A percentile compares a stretch with the other conserved stretches of the same genome.
These are phyloP conservation scores for Coniochaeta sp. DNA, from an alignment of 2,329 filamentous ascomycete species.

Conservation along the genomic window DNA sequence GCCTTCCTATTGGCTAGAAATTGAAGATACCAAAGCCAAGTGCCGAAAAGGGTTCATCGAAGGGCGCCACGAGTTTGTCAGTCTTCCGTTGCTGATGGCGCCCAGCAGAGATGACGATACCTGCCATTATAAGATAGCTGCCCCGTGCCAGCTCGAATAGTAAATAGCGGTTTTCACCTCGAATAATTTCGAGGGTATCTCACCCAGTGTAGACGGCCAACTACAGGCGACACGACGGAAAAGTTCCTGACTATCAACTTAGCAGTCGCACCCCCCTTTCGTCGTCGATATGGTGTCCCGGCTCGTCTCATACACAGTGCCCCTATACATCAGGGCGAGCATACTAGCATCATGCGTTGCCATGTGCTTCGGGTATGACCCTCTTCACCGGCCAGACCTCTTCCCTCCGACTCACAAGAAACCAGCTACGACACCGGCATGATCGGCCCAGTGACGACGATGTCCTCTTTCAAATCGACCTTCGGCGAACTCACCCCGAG, in stretches of 20 bases:
- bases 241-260: not conserved
- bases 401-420: not conserved
- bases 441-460: constrained; percentile 53
- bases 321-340: constrained; percentile 10
- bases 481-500: constrained; percentile 47
- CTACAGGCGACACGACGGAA: not conserved
- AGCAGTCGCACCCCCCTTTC: not conserved
- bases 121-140: not conserved
- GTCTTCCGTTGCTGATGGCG: not conserved
- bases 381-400: not conserved
- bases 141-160: not conserved
- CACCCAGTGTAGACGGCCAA: not conserved
- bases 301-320: not conserved
- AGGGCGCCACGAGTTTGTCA: not conserved
- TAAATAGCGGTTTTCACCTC: too few relatives aligned
- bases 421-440: constrained; percentile 33
- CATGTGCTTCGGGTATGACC: constrained; percentile 8
- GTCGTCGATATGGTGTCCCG: not conserved
- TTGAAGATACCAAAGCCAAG: not conserved
- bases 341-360: constrained; percentile 8
- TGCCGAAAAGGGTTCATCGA: not conserved
- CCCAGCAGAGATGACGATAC: not conserved
- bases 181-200: not conserved
- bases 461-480: constrained; percentile 40
- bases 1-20: not conserved